Evolutionary conservation across 75 land plant genomes (phyloP), one percentile per base, ranked within the genome.

Genomic region (Larix kaempferi): DNA sequence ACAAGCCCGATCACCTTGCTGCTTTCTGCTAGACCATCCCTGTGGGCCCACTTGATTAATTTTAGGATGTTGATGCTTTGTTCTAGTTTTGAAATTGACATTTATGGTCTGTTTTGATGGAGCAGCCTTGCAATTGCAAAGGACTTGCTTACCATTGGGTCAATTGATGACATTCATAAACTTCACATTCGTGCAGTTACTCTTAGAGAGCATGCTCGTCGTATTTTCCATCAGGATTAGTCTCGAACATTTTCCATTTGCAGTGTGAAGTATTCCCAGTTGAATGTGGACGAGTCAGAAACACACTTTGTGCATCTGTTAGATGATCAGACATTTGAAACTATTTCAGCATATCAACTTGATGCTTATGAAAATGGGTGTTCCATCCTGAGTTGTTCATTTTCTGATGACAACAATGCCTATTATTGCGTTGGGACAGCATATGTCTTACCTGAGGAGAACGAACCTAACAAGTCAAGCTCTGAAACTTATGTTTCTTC

Each of bases 121-220:
- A 49, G 73, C 89, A 98, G 99, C 87, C 92, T 98, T 80, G 98
- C 99, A 72, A 93, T 98, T 81, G 99, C 99, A 37, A 98, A 98
- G 78, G 99, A 96, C 66, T 94, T 93, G 80, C 94, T 98, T 60
- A 91, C 96, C 27, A 98, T 98, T 81, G 99, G 99, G 21, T 95
- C 98, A 16, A 93, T 98, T 85, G 99, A 98, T 85, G 98, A 98
- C 76, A 98, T 98, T 76, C 99, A 98, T 74, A 98, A 98, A 83
- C 94, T 98, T 59, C 99, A 98, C 62, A 98, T 98, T 10, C 98
- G 99, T 61, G 83, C 98, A 15, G 91, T 98, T 67, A 94, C 96
- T 11, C 91, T 98, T 79, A 94, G 96, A 52, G 99, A 98, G 79
- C 94, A 98, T 76, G 94, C 99, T 56, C 91, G 98, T 14, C 95